Base-by-base conservation (phyloP, 371 early-diverging fungal species). In the Smittium culicis region DNA sequence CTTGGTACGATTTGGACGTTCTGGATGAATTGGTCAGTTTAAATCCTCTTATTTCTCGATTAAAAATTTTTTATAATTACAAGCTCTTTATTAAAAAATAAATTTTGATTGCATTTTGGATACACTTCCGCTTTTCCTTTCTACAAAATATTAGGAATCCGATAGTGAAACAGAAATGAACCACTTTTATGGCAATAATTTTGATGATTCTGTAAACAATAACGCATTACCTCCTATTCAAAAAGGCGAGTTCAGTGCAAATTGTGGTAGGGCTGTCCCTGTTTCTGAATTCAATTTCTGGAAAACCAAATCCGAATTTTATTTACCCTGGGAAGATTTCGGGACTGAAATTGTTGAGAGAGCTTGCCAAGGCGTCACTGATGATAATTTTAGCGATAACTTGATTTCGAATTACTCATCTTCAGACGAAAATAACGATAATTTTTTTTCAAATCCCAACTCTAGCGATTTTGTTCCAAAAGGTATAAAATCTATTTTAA, bases 321-420 rank as follows among this genome's bases (percentile, higher is more conserved):
- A 62, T 28, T 63, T 76, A n/a, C 77, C 77, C 0, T 76, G 77
- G 77, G 31, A 69, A 0, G 77, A 76, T 1, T 76, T 72, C 68
- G 77, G 77, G 34, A 35, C 68, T 32, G 31, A 76, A 63, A 76
- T 76, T 75, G 59, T 76, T 1, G 78, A 76, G 58, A 58, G 69
- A 31, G 77, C 77, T 0, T 70, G 70, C 0, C 67, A 56, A 30
- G 71, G 67, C 25, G 78, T 67, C 25, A 25, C 67, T 1, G 77
- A 77, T 16, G 75, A 74, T 29, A 35, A 34, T 24, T 45, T 45
- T 20, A 45, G 20, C 45, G 45, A 45, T 45, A 45, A 5, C 45
- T 68, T 69, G 8, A 70, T 68, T 16, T 16, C 54, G 2, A 66
- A 66, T 1, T 56, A 66, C 1, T 61, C 65, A 29, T 27, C 3